A percentile compares a stretch with the other conserved stretches of the same genome.
Conservation (phyloP, 495 filamentous ascomycete species). For the Neurospora terricola region DNA sequence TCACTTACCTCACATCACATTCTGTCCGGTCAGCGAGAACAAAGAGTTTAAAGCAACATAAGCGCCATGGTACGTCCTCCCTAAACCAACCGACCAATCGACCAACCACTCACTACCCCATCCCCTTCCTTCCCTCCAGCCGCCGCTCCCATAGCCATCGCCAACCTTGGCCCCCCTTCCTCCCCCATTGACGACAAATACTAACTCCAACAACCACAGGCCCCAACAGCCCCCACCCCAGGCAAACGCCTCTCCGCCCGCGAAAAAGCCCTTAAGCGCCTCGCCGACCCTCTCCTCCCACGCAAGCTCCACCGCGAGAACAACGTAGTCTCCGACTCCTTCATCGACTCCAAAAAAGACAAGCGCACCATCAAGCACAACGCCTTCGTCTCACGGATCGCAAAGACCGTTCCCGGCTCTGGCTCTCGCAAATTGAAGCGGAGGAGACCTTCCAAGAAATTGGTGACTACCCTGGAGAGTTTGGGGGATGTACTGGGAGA, state of each 20-base stretch:
- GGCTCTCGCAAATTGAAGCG: conserved; percentile 31
- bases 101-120: neutral
- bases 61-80: conserved; percentile 8
- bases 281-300: conserved; percentile 23
- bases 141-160: too few species aligned
- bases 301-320: conserved; percentile 33
- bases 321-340: conserved; percentile 30
- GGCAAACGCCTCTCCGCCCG: conserved; percentile 21
- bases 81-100: neutral
- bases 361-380: conserved; percentile 70
- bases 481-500: conserved; percentile 71
- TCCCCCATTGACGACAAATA: neutral
- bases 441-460: conserved; percentile 62
- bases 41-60: neutral
- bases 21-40: too few species aligned
- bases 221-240: conserved; percentile 17
- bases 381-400: conserved; percentile 62
- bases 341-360: conserved; percentile 62
- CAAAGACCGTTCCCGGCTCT: conserved; percentile 41
- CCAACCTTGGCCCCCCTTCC: too few species aligned
- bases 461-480: conserved; percentile 64
- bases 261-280: conserved; percentile 20
- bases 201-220: conserved; percentile 6
- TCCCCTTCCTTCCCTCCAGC: neutral
- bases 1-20: neutral